Percentiles rank a stretch among this genome's conserved stretches.
phyloP scores from a whole-genome alignment of 176 grass and related monocot genomes.

The Echinochloa phyllopogon region DNA sequence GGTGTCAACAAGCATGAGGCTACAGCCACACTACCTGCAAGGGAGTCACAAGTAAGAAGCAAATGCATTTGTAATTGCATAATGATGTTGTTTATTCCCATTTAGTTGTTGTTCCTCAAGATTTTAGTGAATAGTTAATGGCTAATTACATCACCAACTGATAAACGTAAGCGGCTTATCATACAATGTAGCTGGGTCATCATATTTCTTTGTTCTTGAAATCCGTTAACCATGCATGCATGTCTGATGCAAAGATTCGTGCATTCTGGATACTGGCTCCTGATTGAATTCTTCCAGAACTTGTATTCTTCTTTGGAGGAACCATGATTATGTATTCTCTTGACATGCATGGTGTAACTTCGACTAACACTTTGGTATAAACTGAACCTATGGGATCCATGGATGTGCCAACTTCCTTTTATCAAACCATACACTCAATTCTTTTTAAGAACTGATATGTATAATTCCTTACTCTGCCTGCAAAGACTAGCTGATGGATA shows the following conservation, averaged over 20 bases:
- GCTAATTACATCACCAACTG: neutral
- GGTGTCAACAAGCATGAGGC: constrained; percentile 51
- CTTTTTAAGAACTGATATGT: neutral
- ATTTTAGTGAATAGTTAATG: neutral
- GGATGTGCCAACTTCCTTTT: neutral
- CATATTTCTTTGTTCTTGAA: constrained; percentile 12
- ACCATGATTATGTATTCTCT: neutral
- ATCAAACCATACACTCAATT: neutral
- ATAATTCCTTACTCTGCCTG: neutral
- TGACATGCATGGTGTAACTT: neutral
- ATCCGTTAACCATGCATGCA: neutral
- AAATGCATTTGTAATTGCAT: constrained; percentile 13
- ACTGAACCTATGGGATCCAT: neutral
- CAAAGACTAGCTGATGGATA: neutral
- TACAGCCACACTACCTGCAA: constrained; percentile 43
- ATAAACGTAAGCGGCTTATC: neutral
- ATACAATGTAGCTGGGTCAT: neutral
- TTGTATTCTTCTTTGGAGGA: constrained; percentile 4
- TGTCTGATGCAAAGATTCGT: constrained; percentile 10
- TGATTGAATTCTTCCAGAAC: neutral
- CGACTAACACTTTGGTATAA: neutral
- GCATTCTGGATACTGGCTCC: neutral
- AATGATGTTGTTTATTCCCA: constrained; percentile 9
- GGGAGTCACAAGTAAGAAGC: constrained; percentile 40
- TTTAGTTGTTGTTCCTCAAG: neutral